A percentile compares a stretch with the other conserved stretches of the same genome.
phyloP scores from a whole-genome alignment of 306 rosid species.

The Oxytropis ochrocephala region DNA sequence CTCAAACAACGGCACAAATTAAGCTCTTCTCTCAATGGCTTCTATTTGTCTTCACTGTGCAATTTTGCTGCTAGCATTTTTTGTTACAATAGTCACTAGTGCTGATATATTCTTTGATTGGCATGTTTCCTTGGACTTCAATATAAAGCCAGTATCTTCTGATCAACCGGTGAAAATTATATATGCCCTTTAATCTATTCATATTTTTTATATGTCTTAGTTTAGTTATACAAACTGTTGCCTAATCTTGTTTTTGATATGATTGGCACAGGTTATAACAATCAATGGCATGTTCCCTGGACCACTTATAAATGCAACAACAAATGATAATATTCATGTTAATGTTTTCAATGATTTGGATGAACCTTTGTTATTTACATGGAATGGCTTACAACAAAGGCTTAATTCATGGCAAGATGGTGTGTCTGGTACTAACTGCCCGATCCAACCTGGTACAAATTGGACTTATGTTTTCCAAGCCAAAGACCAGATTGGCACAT shows the following conservation, averaged over 20 bases:
- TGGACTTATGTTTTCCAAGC: conserved; percentile 67
- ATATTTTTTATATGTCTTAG: background rate
- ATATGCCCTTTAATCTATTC: background rate
- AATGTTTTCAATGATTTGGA: conserved; percentile 62
- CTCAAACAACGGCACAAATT: background rate
- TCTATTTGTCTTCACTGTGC: background rate
- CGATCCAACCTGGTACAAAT: conserved; percentile 51
- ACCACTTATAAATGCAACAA: conserved; percentile 70
- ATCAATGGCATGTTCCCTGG: conserved; percentile 84
- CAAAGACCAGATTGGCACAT: conserved; percentile 86
- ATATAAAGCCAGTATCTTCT: conserved; percentile 25
- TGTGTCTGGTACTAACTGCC: conserved; percentile 83
- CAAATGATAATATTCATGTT: conserved; percentile 54
- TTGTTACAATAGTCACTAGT: conserved; percentile 13
- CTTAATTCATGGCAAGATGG: conserved; percentile 95
- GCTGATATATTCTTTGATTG: conserved; percentile 44
- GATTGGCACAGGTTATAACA: conserved; percentile 59
- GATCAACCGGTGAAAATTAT: conserved; percentile 42
- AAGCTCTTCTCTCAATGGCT: conserved; percentile 28
- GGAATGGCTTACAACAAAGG: conserved; percentile 92
- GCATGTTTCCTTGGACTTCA: conserved; percentile 36
- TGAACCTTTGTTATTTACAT: conserved; percentile 71
- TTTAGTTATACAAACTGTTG: background rate
- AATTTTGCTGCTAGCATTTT: conserved; percentile 12
- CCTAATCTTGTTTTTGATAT: background rate